Evolutionary conservation across 345 rosid species (phyloP).

Genomic region (Hypericum androsaemum): DNA sequence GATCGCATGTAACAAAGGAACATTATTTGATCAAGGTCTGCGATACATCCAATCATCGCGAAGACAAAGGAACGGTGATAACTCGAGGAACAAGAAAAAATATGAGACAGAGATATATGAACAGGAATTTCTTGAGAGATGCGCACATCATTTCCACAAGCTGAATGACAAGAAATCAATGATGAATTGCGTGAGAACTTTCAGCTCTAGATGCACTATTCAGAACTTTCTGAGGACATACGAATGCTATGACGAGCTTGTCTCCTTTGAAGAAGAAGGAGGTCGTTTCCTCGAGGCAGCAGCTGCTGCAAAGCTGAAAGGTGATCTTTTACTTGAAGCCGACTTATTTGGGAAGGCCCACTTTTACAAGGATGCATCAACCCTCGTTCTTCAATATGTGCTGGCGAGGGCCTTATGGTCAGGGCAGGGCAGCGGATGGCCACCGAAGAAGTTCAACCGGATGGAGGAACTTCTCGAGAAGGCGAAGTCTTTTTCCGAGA

Average conservation of each 20-base stretch:
- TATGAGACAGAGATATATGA: constrained; percentile 19
- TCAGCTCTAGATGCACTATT: constrained; percentile 17
- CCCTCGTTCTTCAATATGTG: constrained; percentile 24
- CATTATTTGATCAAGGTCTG: constrained; percentile 33
- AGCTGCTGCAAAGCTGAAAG: constrained; percentile 23
- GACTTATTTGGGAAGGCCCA: constrained; percentile 30
- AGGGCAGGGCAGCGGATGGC: constrained; percentile 36
- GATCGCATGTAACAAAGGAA: constrained; percentile 24
- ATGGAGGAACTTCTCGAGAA: constrained; percentile 26
- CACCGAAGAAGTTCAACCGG: constrained; percentile 25
- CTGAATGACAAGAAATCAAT: constrained; percentile 18
- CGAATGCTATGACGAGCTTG: constrained; percentile 19
- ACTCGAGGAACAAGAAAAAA: not conserved
- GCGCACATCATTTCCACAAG: constrained; percentile 28
- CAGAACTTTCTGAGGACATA: constrained; percentile 17
- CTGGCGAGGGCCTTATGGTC: constrained; percentile 37
- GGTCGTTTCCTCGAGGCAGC: constrained; percentile 22
- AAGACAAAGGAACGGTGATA: constrained; percentile 6
- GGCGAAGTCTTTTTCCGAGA: constrained; percentile 27
- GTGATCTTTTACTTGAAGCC: constrained; percentile 26
- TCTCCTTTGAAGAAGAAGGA: constrained; percentile 16
- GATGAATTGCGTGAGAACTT: constrained; percentile 29
- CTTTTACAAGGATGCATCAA: constrained; percentile 22
- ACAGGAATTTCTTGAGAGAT: constrained; percentile 28
- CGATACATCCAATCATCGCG: constrained; percentile 29